Evolutionary conservation across 345 rosid species (phyloP).

Genomic region (Arabis alpina): DNA sequence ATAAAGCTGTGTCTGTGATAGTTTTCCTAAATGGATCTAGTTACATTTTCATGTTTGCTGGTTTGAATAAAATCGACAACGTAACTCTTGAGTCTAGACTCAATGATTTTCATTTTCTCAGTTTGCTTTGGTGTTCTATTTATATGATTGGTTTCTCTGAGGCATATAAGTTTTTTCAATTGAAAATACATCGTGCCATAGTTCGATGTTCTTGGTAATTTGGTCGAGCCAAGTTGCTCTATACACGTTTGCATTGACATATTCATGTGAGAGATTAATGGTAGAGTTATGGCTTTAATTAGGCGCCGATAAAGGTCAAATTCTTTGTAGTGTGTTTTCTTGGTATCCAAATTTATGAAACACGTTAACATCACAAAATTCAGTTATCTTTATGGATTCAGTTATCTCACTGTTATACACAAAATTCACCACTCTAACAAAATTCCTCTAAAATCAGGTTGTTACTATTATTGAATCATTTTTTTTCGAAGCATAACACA

Average conservation of each 20-base stretch:
- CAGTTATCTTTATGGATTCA: too few species aligned
- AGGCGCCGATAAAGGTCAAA: constrained; percentile 16
- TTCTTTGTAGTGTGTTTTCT: background rate
- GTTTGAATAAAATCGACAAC: constrained; percentile 25
- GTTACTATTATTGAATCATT: too few species aligned
- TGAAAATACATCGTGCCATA: background rate
- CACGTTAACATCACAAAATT: too few species aligned
- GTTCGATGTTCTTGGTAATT: background rate
- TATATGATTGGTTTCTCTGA: background rate
- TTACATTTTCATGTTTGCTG: constrained; percentile 16
- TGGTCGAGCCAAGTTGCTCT: constrained; percentile 3
- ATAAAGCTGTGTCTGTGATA: background rate
- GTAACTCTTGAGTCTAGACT: constrained; percentile 17
- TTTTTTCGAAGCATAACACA: too few species aligned
- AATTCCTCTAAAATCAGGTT: too few species aligned
- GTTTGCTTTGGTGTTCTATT: constrained; percentile 5
- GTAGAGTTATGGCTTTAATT: constrained; percentile 2
- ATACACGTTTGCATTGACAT: constrained; percentile 2
- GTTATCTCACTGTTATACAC: too few species aligned
- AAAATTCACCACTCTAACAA: too few species aligned
- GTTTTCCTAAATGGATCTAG: constrained; percentile 24
- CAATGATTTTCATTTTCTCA: background rate
- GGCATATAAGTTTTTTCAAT: background rate
- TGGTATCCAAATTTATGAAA: too few species aligned
- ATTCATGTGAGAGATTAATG: constrained; percentile 15